Evolutionary conservation across 129 eudicot species (phyloP).

Genomic region (Tanacetum coccineum): DNA sequence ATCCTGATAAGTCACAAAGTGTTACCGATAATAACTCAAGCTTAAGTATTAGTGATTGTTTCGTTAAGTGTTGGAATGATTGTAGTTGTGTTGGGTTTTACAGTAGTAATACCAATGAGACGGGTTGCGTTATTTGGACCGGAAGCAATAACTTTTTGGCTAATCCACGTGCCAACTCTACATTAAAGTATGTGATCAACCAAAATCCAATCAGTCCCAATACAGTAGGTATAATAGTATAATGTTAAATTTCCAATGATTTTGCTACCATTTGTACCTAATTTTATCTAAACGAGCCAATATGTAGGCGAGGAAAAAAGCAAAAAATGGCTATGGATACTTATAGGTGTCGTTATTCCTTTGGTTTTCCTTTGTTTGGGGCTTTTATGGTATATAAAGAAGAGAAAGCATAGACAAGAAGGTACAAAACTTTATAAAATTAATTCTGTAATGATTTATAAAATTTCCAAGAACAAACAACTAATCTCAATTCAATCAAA

Average conservation of each 20-base stretch:
- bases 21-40: conserved; percentile 15
- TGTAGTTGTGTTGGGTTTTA: conserved; percentile 42
- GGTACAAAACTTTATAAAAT: conserved; percentile 1
- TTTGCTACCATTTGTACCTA: not conserved
- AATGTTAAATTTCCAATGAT: not conserved
- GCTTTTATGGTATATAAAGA: conserved; percentile 17
- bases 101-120: conserved; percentile 5
- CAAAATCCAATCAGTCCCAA: not conserved
- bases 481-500: too few species aligned
- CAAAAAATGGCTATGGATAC: conserved; percentile 12
- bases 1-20: not conserved
- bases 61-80: conserved; percentile 41
- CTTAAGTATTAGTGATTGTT: conserved; percentile 46
- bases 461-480: too few species aligned
- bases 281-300: not conserved
- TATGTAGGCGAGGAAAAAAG: not conserved
- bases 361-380: conserved; percentile 22
- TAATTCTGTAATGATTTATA: too few species aligned
- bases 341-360: conserved; percentile 3
- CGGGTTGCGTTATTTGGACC: conserved; percentile 25
- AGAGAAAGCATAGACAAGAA: conserved; percentile 24
- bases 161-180: conserved; percentile 18
- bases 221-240: conserved; percentile 1
- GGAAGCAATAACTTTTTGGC: conserved; percentile 1
- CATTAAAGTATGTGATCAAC: conserved; percentile 18